Evolutionary conservation across 2,329 filamentous ascomycete genomes (phyloP), one percentile per base, ranked within the genome.

Genomic region (Pseudogymnoascus sp.): DNA sequence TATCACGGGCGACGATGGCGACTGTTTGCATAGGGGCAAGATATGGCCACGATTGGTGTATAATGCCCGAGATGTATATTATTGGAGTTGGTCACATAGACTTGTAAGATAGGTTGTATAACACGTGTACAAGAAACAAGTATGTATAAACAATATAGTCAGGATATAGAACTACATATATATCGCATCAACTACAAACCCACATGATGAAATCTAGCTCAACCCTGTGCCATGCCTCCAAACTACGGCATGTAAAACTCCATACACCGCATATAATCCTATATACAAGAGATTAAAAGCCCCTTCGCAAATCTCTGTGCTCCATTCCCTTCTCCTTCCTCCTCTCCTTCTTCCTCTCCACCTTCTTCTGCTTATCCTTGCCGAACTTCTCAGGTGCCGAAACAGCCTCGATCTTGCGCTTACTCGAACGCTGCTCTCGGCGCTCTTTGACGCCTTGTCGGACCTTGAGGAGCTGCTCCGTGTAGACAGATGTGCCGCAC

Each of bases 391-490:
- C 93, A 1, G 94, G 94, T 70, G 88, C 84, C 58, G 82, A 82
- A 22, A 99, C 86, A 9, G 90, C 90, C 71, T 95, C 92, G 65
- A 97, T 90, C 75, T 90, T 90, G 69, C 94, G 83, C 82, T 99
- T 99, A 65, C 81, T 84, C 60, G 88, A 84, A 65, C 95, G 79
- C 69, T 86, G 83, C 71, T 90, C 84, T 66, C 94, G 80, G 69
- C 87, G 84, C 65, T 81, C 80, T 69, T 82, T 83, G n/a, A 94
- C 86, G 14, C 80, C 82, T 59, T 88, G 85, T 63, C 90, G 84
- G 6, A 95, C 90, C 39, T 81, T 81, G 38, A 89, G 74, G 70
- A 97, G 79, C 50, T 87, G 81, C 60, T 81, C 79, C n/a, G 92
- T 85, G 75, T 92, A 99, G 64, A 84, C 84, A 1, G 85, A 83